Evolutionary conservation across 345 rosid genomes (phyloP).

Genomic region (Hevea brasiliensis): DNA sequence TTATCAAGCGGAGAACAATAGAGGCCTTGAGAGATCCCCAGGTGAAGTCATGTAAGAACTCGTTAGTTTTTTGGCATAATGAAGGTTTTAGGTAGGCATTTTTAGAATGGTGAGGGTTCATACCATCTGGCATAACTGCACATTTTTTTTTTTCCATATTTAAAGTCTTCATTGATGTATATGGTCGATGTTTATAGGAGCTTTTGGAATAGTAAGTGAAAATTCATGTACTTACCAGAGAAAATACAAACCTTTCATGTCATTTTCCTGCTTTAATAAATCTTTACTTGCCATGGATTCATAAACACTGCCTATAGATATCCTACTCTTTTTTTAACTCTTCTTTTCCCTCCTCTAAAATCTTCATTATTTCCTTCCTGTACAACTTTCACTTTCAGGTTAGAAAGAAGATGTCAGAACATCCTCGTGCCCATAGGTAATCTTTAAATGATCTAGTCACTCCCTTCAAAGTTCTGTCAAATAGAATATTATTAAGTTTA

Average conservation of each 20-base stretch:
- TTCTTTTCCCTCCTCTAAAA: background rate
- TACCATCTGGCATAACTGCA: constrained; percentile 4
- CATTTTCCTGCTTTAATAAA: background rate
- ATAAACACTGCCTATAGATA: background rate
- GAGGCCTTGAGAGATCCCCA: constrained; percentile 87
- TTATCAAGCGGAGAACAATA: constrained; percentile 76
- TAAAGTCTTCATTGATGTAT: constrained; percentile 1
- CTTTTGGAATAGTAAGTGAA: background rate
- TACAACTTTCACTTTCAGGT: constrained; percentile 54
- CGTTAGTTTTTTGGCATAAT: constrained; percentile 28
- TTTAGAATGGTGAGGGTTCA: constrained; percentile 9
- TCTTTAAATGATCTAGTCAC: background rate
- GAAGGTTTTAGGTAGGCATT: background rate
- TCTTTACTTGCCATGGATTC: constrained; percentile 1
- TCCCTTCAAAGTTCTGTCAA: background rate
- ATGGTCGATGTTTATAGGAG: background rate
- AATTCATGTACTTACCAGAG: background rate
- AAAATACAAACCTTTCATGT: background rate
- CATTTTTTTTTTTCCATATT: constrained; percentile 6
- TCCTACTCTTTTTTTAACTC: background rate
- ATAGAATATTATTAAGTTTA: background rate
- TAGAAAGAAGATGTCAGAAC: constrained; percentile 68
- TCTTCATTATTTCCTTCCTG: background rate
- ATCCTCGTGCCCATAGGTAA: constrained; percentile 68
- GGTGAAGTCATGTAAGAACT: constrained; percentile 89